Base-by-base conservation (phyloP, 2,329 filamentous ascomycete genomes). In the Aspergillus sp. region DNA sequence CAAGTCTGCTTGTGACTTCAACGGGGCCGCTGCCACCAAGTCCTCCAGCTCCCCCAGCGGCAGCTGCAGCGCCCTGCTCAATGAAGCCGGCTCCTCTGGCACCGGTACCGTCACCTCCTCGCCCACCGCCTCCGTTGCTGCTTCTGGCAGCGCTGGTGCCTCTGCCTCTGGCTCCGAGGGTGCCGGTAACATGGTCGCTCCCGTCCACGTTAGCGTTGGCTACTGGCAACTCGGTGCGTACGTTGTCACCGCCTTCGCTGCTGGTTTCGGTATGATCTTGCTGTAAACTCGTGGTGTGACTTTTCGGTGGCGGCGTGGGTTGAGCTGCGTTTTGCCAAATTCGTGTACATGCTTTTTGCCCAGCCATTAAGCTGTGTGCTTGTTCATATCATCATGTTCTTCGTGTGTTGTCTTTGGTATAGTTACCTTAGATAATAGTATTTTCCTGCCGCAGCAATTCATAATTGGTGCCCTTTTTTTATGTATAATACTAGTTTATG, bases 231-330 rank as follows among this genome's bases (percentile, higher is more conserved):
- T 72, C 40, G 68, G 57, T 31, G 60, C 59, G 7, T 72, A 69
- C 48, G 44, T 72, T 11, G 50, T 62, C 6, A 56, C 61, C 35
- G 68, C 68, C 32, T 43, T 67, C 40, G 47, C 67, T 32, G 63
- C 67, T 47, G 70, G 69, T 39, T 59, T 58, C 32, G 66, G 64
- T 29, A 71, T 72, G 66, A 61, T 72, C 41, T 47, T 71, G 42
- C 53, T 73, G 57, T 73, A 68, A 53, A 43, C 26, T 28, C 19
- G 19, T 19, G 19, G 19, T 19, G 19, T 19, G 19, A 19, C n/a
- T 19, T 19, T 19, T 19, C 19, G 19, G 19, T 19, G 19, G 19
- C 19, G 19, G 19, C 19, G 19, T 19, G 19, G 19, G 19, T 19
- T 19, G 19, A 19, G 19, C 19, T 19, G 19, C 19, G 19, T 19